Base-by-base conservation (phyloP, 169 alveolate species). In the Plasmodium inui region DNA sequence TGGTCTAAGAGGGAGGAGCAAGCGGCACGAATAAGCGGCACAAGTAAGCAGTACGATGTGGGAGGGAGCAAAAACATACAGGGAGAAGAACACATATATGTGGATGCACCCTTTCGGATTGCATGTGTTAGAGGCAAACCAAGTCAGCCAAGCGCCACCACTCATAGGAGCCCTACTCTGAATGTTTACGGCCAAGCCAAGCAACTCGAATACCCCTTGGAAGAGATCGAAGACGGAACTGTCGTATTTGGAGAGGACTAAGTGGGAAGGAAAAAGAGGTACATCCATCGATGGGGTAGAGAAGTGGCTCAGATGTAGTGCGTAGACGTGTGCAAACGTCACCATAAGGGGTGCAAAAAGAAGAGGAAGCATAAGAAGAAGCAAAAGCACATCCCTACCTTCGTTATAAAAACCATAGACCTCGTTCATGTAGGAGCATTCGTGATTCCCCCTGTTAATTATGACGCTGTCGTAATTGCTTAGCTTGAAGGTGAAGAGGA, bases 401-500 rank as follows among this genome's bases (percentile, higher is more conserved):
- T 97, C 98, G 74, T 94, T 92, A 44, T 98, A 98, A 71, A 98
- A 98, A 8, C 99, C 99, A 76, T 98, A 98, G 3, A 98, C 96
- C 89, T 97, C 98, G 86, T 98, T 98, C 98, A 98, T 97, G 90
- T 98, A 98, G 37, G 97, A 97, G 50, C 98, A 96, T 88, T 98
- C 99, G 67, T 98, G 99, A 82, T 98, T 98, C n/a, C 99, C 99
- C 41, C 99, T 84, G 91, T 97, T 97, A 92, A 98, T 97, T 92
- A 95, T 94, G 34, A 98, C 98, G 67, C 97, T 95, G 19, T 92
- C 95, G 44, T 98, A 98, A 93, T 96, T 96, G 34, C 97, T 92
- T 67, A 98, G 88, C 89, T 97, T 98, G 95, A 97, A 98, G 30
- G 97, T 95, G 92, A 97, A 97, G 81, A 98, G 82, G 71, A 98